Conservation (phyloP, 768 basidiomycete genomes). For the Trametes meyenii region DNA sequence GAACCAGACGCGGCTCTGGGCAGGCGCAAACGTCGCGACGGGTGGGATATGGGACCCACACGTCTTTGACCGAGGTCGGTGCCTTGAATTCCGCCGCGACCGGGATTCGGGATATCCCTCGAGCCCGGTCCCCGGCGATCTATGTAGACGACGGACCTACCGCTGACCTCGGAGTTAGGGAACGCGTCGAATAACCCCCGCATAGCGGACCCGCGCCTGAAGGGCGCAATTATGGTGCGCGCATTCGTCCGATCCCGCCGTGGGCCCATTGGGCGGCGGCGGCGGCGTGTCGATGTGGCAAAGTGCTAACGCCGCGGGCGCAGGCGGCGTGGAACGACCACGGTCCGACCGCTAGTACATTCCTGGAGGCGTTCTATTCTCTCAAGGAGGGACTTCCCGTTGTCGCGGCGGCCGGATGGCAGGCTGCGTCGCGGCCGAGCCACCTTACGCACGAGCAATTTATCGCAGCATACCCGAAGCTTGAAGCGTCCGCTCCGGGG, state of each 20-base stretch:
- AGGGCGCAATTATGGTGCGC: conserved; percentile 32
- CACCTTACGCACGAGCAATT: conserved; percentile 31
- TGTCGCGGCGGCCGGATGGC: conserved; percentile 29
- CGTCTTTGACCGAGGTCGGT: conserved; percentile 29
- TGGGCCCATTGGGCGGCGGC: no score
- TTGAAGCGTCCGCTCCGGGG: conserved; percentile 27
- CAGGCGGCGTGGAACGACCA: conserved; percentile 35
- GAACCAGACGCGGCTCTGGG: conserved; percentile 37
- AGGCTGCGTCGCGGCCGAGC: conserved; percentile 29
- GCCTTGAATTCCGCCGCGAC: neutral
- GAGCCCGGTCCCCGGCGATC: no score
- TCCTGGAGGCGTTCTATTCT: conserved; percentile 32
- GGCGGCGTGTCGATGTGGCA: no score
- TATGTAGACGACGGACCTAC: neutral
- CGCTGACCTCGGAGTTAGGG: conserved; percentile 14
- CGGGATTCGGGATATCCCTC: neutral
- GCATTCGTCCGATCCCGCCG: no score
- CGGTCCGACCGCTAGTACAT: conserved; percentile 32
- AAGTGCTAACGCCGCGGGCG: neutral
- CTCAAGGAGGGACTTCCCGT: conserved; percentile 32
- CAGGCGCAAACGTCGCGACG: conserved; percentile 32
- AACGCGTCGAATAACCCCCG: conserved; percentile 33
- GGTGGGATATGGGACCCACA: conserved; percentile 32
- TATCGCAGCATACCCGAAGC: conserved; percentile 22
- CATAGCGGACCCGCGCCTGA: conserved; percentile 24